Evolutionary conservation across 371 early-diverging fungal genomes (phyloP).

Genomic region (Zancudomyces culisetae): DNA sequence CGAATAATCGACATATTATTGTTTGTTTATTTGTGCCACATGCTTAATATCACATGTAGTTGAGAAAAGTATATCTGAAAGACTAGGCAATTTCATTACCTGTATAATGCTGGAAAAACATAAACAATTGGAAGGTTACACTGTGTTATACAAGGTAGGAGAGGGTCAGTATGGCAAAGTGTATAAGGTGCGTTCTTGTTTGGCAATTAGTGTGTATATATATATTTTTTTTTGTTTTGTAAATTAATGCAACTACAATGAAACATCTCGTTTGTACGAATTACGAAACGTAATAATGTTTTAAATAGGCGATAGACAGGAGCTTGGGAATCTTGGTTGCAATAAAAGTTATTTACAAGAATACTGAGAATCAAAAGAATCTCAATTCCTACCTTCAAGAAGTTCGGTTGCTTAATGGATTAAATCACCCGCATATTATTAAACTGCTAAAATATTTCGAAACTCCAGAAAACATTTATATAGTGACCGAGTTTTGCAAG

Average conservation of each 20-base stretch:
- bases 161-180: constrained; percentile 28
- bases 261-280: background rate
- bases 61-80: too few species aligned
- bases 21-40: too few species aligned
- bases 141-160: constrained; percentile 19
- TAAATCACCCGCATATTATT: constrained; percentile 20
- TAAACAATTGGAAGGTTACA: constrained; percentile 9
- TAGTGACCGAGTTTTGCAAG: constrained; percentile 24
- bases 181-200: constrained; percentile 8
- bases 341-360: constrained; percentile 20
- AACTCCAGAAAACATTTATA: constrained; percentile 17
- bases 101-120: constrained; percentile 3
- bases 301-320: constrained; percentile 11
- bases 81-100: too few species aligned
- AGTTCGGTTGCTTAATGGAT: constrained; percentile 16
- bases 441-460: constrained; percentile 23
- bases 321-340: constrained; percentile 17
- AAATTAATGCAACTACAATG: too few species aligned
- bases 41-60: too few species aligned
- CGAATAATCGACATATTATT: too few species aligned
- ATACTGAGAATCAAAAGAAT: constrained; percentile 11
- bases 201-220: too few species aligned
- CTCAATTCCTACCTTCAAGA: constrained; percentile 19
- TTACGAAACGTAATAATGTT: background rate
- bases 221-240: too few species aligned